These are phyloP conservation scores for Xerocomus spinulosus DNA, from an alignment of 768 basidiomycete species.

Conservation along the genomic window DNA sequence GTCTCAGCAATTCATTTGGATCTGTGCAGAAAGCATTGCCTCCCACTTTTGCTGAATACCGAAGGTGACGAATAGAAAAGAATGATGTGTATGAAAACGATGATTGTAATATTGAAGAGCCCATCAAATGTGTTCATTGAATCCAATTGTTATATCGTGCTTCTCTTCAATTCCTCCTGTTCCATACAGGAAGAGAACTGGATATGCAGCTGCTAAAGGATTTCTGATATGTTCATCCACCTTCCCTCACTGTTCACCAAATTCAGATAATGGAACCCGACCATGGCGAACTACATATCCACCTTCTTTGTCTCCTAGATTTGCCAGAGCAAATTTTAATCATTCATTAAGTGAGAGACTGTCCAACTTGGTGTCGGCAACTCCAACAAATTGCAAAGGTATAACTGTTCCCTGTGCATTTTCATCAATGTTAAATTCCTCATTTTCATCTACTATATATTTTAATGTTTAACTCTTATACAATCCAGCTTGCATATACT, in stretches of 20 bases:
- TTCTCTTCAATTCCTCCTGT: slow-evolving; percentile 30
- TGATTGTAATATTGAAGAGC: slow-evolving; percentile 27
- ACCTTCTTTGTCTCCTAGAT: neutral
- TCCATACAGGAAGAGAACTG: slow-evolving; percentile 21
- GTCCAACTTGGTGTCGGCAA: neutral
- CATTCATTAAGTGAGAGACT: neutral
- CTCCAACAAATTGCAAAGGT: neutral
- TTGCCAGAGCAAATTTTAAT: neutral
- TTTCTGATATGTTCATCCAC: too few relatives aligned
- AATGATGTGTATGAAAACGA: slow-evolving; percentile 28
- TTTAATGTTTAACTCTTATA: too few relatives aligned
- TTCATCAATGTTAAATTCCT: too few relatives aligned
- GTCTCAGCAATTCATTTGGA: slow-evolving; percentile 31
- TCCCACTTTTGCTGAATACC: slow-evolving; percentile 29
- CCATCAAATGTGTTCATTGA: slow-evolving; percentile 30
- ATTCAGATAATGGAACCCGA: neutral
- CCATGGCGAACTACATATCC: neutral
- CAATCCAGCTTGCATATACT: too few relatives aligned
- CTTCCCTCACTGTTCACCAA: neutral
- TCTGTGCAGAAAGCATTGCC: slow-evolving; percentile 21
- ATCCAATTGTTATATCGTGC: slow-evolving; percentile 16
- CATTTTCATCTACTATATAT: too few relatives aligned
- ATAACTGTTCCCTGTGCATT: slow-evolving; percentile 12
- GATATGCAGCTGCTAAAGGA: neutral
- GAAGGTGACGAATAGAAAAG: slow-evolving; percentile 32